phyloP scores from a whole-genome alignment of 306 rosid genomes.

The Phaseolus lunatus region DNA sequence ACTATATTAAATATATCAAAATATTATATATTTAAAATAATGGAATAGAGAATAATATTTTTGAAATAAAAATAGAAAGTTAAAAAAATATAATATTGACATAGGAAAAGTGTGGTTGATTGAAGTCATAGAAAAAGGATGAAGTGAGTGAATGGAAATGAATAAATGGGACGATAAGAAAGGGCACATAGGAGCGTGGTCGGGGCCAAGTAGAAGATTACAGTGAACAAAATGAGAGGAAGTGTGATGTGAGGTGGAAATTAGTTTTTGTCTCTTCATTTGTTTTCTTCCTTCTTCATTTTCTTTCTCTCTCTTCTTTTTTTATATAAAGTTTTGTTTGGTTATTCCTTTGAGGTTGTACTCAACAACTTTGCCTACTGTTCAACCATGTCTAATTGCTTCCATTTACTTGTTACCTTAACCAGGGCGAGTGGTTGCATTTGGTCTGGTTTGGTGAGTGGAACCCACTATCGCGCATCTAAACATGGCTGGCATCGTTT shows the following conservation, averaged over 20 bases:
- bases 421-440: conserved; percentile 9
- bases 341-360: conserved; percentile 46
- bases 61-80: too few species aligned
- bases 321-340: conserved; percentile 1
- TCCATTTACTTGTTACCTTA: background rate
- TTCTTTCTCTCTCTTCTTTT: too few species aligned
- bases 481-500: background rate
- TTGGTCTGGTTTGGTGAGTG: conserved; percentile 8
- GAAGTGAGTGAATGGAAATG: conserved; percentile 5
- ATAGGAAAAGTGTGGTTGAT: too few species aligned
- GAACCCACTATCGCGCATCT: background rate
- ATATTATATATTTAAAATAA: too few species aligned
- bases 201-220: conserved; percentile 52
- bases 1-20: too few species aligned
- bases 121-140: conserved; percentile 11
- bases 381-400: conserved; percentile 39
- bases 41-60: too few species aligned
- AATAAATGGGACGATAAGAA: conserved; percentile 20
- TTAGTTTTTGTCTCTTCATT: conserved; percentile 48
- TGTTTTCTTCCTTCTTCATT: background rate
- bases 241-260: conserved; percentile 43
- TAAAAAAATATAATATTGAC: too few species aligned
- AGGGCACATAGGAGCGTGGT: conserved; percentile 34
- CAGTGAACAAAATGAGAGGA: conserved; percentile 45
- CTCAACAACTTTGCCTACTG: conserved; percentile 38